Base-by-base conservation (phyloP, 306 rosid genomes). In the Morella rubra region DNA sequence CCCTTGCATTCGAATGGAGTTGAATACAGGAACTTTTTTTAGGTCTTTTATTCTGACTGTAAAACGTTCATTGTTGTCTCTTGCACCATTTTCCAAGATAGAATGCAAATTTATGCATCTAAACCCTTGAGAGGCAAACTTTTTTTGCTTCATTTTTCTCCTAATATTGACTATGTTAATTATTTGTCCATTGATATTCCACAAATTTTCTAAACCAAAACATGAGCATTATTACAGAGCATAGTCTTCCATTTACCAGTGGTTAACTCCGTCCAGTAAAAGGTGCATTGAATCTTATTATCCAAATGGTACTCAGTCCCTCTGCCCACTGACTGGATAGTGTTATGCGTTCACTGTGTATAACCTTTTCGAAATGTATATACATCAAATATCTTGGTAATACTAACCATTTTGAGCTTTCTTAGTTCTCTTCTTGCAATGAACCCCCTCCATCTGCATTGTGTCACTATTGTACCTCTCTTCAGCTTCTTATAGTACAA, bases 361-460 rank as follows among this genome's bases (percentile, higher is more conserved):
- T 27, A 60, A 60, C 16, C 18, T 60, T 24, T 59, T 40, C 45
- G 20, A 40, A 37, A 40, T 64, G n/a, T 41, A 61, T 8, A 32
- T 27, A 64, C 40, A 14, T 37, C 37, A 64, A 46, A 44, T n/a
- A 44, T 44, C n/a, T 11, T 22, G 13, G n/a, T 13, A 44, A 1
- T 73, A 64, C 87, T 76, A 64, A 84, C 99, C 99, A 92, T 89
- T 88, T 92, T 96, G 84, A 92, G 93, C 83, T 89, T 96, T 85
- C 98, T 92, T 75, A 92, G 98, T 76, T 92, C 99, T 83, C 54
- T 85, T 81, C 86, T 91, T 32, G 87, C 97, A 58, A 81, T n/a
- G 69, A 77, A 80, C 46, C 97, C 97, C 77, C 99, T 88, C 97
- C 94, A 88, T 85, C 86, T 83, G 89, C 96, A 87, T 83, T 96